Percentiles rank a stretch among this genome's conserved stretches.
Evolutionary conservation across 2,329 filamentous ascomycete species (phyloP).

Genomic region (Microdochium bolleyi): DNA sequence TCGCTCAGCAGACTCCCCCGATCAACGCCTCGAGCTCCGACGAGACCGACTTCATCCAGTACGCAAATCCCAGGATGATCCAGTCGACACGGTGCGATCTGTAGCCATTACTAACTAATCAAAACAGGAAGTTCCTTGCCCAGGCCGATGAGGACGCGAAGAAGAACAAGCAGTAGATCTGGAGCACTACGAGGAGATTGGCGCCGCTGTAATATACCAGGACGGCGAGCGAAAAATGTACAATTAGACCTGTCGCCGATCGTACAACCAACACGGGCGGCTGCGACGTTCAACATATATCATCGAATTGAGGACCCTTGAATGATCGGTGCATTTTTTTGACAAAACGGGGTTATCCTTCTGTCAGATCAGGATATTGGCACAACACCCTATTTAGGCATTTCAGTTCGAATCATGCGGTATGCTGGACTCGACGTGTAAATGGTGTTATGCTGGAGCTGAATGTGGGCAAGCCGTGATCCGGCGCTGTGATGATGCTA

Average conservation of each 20-base stretch:
- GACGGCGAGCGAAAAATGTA: constrained; percentile 12
- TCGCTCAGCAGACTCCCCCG: constrained; percentile 37
- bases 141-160: constrained; percentile 32
- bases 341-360: no score
- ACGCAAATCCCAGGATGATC: constrained; percentile 20
- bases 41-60: constrained; percentile 61
- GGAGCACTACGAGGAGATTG: constrained; percentile 1
- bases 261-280: not conserved
- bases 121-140: constrained; percentile 37
- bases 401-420: no score
- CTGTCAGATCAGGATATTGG: no score
- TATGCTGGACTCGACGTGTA: no score
- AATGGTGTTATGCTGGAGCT: no score
- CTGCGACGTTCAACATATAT: not conserved
- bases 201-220: constrained; percentile 2
- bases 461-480: no score
- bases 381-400: no score
- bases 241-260: constrained; percentile 10
- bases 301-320: no score
- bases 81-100: constrained; percentile 5
- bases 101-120: constrained; percentile 8
- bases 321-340: no score
- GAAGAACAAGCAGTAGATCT: constrained; percentile 30
- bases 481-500: no score
- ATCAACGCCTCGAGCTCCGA: constrained; percentile 56